A percentile compares a stretch with the other conserved stretches of the same genome.
Conservation (phyloP, 805 yeast species). For the Candida khao-thaluensis region DNA sequence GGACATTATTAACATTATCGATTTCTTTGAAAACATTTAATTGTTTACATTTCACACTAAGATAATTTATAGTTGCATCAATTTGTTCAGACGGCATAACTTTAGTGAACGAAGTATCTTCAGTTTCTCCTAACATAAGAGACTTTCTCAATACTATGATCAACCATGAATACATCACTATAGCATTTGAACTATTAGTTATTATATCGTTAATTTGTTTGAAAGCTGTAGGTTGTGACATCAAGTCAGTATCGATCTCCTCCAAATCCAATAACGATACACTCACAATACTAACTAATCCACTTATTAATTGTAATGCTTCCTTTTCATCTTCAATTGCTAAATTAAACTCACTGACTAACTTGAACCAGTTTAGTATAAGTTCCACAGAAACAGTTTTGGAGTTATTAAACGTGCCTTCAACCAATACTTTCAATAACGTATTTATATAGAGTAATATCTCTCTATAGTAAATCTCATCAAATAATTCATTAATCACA, state of each 20-base stretch:
- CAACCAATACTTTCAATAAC: constrained; percentile 37
- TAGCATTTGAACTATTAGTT: constrained; percentile 35
- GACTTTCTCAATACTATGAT: constrained; percentile 54
- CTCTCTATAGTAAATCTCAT: constrained; percentile 29
- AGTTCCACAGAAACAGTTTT: constrained; percentile 22
- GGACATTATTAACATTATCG: constrained; percentile 36
- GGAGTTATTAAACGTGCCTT: constrained; percentile 39
- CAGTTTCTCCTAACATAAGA: constrained; percentile 41
- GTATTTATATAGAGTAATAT: constrained; percentile 31
- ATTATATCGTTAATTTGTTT: constrained; percentile 41
- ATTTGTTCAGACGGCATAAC: constrained; percentile 20
- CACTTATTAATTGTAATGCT: constrained; percentile 36
- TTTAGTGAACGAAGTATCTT: constrained; percentile 18
- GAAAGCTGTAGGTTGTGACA: constrained; percentile 35
- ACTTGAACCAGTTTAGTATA: constrained; percentile 51
- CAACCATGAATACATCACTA: constrained; percentile 67
- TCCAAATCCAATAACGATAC: constrained; percentile 58
- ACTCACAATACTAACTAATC: constrained; percentile 49
- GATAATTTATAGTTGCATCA: constrained; percentile 23
- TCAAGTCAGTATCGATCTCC: constrained; percentile 28
- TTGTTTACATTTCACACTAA: constrained; percentile 39
- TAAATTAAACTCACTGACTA: constrained; percentile 26
- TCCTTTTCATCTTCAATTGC: constrained; percentile 23
- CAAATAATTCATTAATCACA: constrained; percentile 15
- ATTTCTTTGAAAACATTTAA: constrained; percentile 49